A percentile compares a stretch with the other conserved stretches of the same genome.
phyloP scores from a whole-genome alignment of 441 rosid species.

The Mallotus repandus region DNA sequence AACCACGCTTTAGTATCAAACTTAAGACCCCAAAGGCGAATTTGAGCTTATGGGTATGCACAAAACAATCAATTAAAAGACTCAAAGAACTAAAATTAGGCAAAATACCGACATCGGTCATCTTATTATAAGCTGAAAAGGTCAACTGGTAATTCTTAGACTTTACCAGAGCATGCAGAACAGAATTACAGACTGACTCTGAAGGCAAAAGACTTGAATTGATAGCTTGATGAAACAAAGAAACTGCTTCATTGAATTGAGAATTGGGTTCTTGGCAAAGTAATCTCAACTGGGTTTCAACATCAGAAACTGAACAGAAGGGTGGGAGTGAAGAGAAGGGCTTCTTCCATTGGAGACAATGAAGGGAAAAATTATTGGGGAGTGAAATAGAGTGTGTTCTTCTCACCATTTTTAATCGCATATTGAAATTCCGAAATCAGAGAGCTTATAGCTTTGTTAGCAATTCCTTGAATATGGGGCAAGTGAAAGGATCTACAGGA shows the following conservation, averaged over 20 bases:
- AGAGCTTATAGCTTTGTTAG: no score
- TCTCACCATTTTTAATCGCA: background rate
- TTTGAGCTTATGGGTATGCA: constrained; percentile 32
- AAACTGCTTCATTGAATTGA: constrained; percentile 38
- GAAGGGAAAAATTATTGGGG: background rate
- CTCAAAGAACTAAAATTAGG: constrained; percentile 48
- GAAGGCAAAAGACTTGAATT: constrained; percentile 35
- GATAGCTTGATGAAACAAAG: constrained; percentile 39
- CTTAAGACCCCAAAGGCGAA: constrained; percentile 50
- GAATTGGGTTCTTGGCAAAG: constrained; percentile 40
- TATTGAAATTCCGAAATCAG: background rate
- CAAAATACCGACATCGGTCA: constrained; percentile 35
- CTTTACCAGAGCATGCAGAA: constrained; percentile 49
- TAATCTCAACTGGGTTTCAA: constrained; percentile 34
- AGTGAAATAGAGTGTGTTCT: background rate
- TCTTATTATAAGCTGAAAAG: constrained; percentile 42
- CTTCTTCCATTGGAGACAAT: no score
- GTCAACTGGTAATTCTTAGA: constrained; percentile 49
- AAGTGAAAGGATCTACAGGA: no score
- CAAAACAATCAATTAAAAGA: constrained; percentile 53
- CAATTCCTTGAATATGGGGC: no score
- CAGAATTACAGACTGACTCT: constrained; percentile 40
- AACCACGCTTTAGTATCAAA: constrained; percentile 60
- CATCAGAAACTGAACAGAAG: constrained; percentile 19
- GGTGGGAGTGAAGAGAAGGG: background rate